Base-by-base conservation (phyloP, 2,329 filamentous ascomycete species). In the Phialophora verrucosa region DNA sequence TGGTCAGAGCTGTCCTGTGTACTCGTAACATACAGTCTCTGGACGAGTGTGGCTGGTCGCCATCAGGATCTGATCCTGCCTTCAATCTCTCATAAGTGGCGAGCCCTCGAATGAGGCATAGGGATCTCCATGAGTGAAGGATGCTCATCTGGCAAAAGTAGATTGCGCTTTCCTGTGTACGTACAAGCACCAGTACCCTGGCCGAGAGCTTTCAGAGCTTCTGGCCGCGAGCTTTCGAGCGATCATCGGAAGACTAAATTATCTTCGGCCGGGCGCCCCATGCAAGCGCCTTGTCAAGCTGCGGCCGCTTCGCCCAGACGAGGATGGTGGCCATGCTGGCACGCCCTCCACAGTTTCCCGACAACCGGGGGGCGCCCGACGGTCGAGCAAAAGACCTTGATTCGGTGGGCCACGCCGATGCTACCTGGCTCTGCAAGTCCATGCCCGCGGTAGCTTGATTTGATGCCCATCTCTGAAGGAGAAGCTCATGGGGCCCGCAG, bases 301-400 rank as follows among this genome's bases (percentile, higher is more conserved):
- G 38, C 38, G 38, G 38, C 17, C 27, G 20, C 27, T 53, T 53
- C 49, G 49, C 49, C 38, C 7, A n/a, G 38, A n/a, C 14, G 38
- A 44, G 38, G 17, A 44, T 44, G 38, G 38, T 44, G 38, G 38
- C 38, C 38, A 44, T n/a, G 38, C 38, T 44, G 38, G 38, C 38
- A 44, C 35, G 17, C 2, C 55, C 55, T 35, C 35, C 35, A 57
- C 29, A 25, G 20, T 44, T 14, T 25, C 56, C 57, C 57, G 57
- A 59, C 38, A 47, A 8, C 57, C 57, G 57, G 42, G 25, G 25
- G 23, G 12, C 3, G 42, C 27, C 25, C 47, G 25, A 59, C 42
- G 23, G 47, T 49, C 25, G 7, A 50, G 29, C 42, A 11, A 27
- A 17, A 47, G 55, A 38, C 57, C 38, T 50, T 44, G 38, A 38